Conservation (phyloP, 768 basidiomycete species). For the Lactarius indigo region DNA sequence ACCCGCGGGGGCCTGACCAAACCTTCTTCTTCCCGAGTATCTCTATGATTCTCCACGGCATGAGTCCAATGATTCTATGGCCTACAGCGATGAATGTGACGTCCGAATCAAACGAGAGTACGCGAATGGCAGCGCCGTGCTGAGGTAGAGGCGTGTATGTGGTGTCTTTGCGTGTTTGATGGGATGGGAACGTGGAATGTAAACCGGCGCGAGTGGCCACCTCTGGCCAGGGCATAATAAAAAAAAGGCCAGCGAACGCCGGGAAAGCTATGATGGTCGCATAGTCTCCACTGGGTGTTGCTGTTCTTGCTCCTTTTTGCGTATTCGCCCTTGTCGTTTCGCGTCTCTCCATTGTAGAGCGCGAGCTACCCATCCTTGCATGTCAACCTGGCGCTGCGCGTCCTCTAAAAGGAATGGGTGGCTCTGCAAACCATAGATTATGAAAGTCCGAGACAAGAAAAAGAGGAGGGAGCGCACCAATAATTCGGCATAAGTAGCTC, state of each 20-base stretch:
- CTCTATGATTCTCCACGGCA: slow-evolving; percentile 7
- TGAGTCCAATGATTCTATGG: not conserved
- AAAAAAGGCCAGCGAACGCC: not conserved
- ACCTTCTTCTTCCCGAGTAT: slow-evolving; percentile 7
- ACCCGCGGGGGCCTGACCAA: slow-evolving; percentile 2
- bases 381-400: slow-evolving; percentile 62
- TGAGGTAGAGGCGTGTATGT: slow-evolving; percentile 3
- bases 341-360: slow-evolving; percentile 38
- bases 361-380: slow-evolving; percentile 74
- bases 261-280: slow-evolving; percentile 10
- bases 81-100: not conserved
- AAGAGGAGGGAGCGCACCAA: slow-evolving; percentile 40
- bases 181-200: slow-evolving; percentile 2
- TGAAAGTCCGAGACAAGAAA: not conserved
- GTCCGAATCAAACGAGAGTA: slow-evolving; percentile 2
- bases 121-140: slow-evolving; percentile 1
- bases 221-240: not conserved
- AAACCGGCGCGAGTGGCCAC: slow-evolving; percentile 7
- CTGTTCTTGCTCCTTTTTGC: slow-evolving; percentile 14
- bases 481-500: slow-evolving; percentile 83
- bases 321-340: slow-evolving; percentile 6
- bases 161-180: slow-evolving; percentile 1
- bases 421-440: slow-evolving; percentile 39
- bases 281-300: slow-evolving; percentile 16
- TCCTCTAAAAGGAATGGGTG: slow-evolving; percentile 78